These are phyloP conservation scores for Sesbania bispinosa DNA, from an alignment of 306 rosid genomes.

Conservation along the genomic window DNA sequence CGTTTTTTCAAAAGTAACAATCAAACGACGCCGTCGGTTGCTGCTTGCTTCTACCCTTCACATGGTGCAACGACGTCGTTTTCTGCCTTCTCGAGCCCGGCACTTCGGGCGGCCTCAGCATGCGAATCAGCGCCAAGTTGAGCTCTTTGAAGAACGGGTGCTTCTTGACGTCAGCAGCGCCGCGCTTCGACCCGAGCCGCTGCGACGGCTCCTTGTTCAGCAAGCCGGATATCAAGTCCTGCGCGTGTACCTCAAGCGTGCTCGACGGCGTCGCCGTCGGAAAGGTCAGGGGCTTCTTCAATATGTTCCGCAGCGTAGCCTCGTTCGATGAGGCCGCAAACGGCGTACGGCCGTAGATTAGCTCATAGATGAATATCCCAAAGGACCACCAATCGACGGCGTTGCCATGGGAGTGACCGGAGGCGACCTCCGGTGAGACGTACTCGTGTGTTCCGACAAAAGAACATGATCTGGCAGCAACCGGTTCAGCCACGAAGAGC, in stretches of 20 bases:
- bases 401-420: slow-evolving; percentile 85
- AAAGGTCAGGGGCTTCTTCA: slow-evolving; percentile 57
- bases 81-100: slow-evolving; percentile 44
- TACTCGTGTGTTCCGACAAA: slow-evolving; percentile 97
- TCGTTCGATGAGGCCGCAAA: slow-evolving; percentile 78
- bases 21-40: slow-evolving; percentile 47
- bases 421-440: slow-evolving; percentile 90
- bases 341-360: slow-evolving; percentile 87
- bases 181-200: slow-evolving; percentile 87
- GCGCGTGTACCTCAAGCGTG: slow-evolving; percentile 69
- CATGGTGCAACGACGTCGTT: slow-evolving; percentile 43
- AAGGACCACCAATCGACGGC: slow-evolving; percentile 99
- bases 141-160: slow-evolving; percentile 74
- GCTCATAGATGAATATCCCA: slow-evolving; percentile 80
- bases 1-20: slow-evolving; percentile 28
- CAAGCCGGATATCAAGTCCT: slow-evolving; percentile 56
- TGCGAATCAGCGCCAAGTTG: slow-evolving; percentile 74
- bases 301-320: slow-evolving; percentile 56
- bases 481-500: slow-evolving; percentile 94
- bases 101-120: slow-evolving; percentile 61
- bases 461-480: slow-evolving; percentile 73
- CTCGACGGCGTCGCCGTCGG: slow-evolving; percentile 47
- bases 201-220: slow-evolving; percentile 64
- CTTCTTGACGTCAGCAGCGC: slow-evolving; percentile 86
- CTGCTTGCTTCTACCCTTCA: slow-evolving; percentile 2